A percentile compares a stretch with the other conserved stretches of the same genome.
Evolutionary conservation across 2,329 filamentous ascomycete genomes (phyloP).

Genomic region (Sporothrix humicola): DNA sequence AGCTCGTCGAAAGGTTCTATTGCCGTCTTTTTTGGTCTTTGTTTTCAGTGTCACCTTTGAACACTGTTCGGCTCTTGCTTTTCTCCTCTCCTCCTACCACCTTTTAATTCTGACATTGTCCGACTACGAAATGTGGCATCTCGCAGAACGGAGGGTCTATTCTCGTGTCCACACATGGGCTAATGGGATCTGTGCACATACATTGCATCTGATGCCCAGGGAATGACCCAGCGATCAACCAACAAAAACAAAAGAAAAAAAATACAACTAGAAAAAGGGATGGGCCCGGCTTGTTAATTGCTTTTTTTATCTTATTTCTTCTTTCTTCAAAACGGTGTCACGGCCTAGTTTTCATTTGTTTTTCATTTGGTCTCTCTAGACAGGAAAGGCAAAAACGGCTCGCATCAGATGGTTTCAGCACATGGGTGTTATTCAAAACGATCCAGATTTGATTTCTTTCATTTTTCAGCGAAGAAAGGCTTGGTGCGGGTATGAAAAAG

Average conservation of each 20-base stretch:
- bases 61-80: not conserved
- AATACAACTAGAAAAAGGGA: slow-evolving; percentile 4
- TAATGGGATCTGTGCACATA: not conserved
- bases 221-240: not conserved
- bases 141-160: not conserved
- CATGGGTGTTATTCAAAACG: not conserved
- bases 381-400: slow-evolving; percentile 14
- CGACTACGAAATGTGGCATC: not conserved
- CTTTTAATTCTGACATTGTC: not conserved
- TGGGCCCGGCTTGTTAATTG: not conserved
- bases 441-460: not conserved
- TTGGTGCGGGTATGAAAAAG: not conserved
- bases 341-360: not conserved
- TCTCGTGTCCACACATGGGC: not conserved
- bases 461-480: slow-evolving; percentile 7
- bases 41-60: not conserved
- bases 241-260: slow-evolving; percentile 9
- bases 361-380: slow-evolving; percentile 11
- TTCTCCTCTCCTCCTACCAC: not conserved
- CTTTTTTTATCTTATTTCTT: not conserved
- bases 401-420: not conserved
- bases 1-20: no score
- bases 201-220: not conserved
- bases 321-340: not conserved
- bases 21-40: not conserved